Percentiles rank a stretch among this genome's conserved stretches.
These are phyloP conservation scores for Pleurotus djamor DNA, from an alignment of 768 basidiomycete genomes.

Conservation along the genomic window DNA sequence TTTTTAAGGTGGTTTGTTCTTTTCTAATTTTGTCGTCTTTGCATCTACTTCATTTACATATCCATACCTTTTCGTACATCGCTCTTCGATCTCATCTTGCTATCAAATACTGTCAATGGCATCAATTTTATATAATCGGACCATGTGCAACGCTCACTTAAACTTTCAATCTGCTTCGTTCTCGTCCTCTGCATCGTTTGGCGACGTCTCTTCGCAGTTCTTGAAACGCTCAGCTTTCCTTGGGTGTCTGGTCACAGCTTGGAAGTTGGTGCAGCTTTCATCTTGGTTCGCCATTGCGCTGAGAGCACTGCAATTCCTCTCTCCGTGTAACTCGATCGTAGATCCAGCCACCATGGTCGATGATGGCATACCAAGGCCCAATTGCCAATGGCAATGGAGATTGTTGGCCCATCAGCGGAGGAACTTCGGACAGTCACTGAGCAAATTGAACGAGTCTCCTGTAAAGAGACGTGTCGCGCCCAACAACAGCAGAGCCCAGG, in stretches of 20 bases:
- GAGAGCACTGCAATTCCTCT: background rate
- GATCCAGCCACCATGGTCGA: background rate
- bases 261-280: background rate
- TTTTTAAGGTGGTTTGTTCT: constrained; percentile 18
- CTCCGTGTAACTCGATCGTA: background rate
- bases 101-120: constrained; percentile 1
- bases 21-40: constrained; percentile 2
- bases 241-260: background rate
- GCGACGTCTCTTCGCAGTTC: no score
- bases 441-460: background rate
- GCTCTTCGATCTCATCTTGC: constrained; percentile 1
- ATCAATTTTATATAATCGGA: background rate
- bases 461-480: background rate
- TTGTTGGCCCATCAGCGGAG: background rate
- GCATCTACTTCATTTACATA: background rate
- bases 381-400: background rate
- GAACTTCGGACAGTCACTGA: constrained; percentile 1
- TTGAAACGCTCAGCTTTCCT: no score
- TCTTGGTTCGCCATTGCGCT: background rate
- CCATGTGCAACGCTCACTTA: background rate
- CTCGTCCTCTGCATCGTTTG: background rate
- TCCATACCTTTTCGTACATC: background rate
- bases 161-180: background rate
- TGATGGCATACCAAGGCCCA: background rate
- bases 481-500: background rate